These are phyloP conservation scores for Mucuna pruriens DNA, from an alignment of 306 rosid species.

Conservation along the genomic window DNA sequence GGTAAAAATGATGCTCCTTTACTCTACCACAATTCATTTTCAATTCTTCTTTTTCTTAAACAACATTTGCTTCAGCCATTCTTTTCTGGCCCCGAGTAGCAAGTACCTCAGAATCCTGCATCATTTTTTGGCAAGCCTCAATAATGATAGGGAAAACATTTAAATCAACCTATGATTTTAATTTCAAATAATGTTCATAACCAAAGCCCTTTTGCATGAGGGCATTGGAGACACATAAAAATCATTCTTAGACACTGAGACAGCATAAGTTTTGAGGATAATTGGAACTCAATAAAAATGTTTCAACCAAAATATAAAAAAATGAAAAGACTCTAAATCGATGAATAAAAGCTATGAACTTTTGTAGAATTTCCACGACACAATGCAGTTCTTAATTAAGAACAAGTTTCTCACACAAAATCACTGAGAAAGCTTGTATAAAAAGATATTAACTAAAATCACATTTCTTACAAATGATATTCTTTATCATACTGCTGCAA, in stretches of 20 bases:
- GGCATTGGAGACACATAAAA: neutral
- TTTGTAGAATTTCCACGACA: neutral
- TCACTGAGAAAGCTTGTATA: neutral
- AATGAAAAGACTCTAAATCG: neutral
- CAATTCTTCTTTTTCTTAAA: slow-evolving; percentile 41
- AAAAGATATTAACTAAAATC: too few relatives aligned
- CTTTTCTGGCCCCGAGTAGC: slow-evolving; percentile 54
- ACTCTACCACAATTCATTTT: slow-evolving; percentile 7
- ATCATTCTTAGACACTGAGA: too few relatives aligned
- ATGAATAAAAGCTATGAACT: neutral
- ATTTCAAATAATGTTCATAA: too few relatives aligned
- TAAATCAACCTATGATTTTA: neutral
- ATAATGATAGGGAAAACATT: slow-evolving; percentile 18
- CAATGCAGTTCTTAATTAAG: neutral
- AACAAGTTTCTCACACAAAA: neutral
- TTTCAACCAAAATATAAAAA: neutral
- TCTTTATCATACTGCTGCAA: too few relatives aligned
- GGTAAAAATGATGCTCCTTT: slow-evolving; percentile 26
- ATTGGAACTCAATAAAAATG: neutral
- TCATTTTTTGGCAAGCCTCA: slow-evolving; percentile 14
- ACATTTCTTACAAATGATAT: slow-evolving; percentile 31
- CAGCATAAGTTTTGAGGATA: neutral
- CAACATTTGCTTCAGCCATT: slow-evolving; percentile 61
- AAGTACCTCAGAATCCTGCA: slow-evolving; percentile 78
- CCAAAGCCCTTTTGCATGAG: too few relatives aligned